These are phyloP conservation scores for Phyllosticta citrichinensis DNA, from an alignment of 2,329 filamentous ascomycete species.

Conservation along the genomic window DNA sequence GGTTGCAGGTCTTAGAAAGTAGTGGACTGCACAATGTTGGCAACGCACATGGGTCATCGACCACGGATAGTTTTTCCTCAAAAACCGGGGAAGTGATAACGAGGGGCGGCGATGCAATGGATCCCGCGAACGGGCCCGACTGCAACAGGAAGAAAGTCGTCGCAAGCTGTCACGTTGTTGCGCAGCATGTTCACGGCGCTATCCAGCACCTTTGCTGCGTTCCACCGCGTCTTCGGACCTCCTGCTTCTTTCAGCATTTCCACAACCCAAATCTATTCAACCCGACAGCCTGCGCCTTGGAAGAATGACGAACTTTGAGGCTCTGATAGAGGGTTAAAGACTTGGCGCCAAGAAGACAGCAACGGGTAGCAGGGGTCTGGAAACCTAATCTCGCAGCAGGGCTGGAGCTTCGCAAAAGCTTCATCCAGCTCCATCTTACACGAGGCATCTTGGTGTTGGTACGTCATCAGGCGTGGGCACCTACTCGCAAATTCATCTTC, in stretches of 20 bases:
- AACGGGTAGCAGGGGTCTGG: background rate
- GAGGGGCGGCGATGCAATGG: background rate
- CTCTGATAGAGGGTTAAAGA: background rate
- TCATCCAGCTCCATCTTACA: background rate
- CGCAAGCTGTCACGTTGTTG: background rate
- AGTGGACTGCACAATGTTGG: background rate
- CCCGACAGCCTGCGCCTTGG: too few relatives aligned
- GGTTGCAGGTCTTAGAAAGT: too few relatives aligned
- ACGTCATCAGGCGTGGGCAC: too few relatives aligned
- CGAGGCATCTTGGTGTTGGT: too few relatives aligned
- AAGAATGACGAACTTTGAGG: too few relatives aligned
- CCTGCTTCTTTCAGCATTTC: too few relatives aligned
- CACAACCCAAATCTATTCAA: too few relatives aligned
- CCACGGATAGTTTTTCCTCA: too few relatives aligned
- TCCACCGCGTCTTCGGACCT: too few relatives aligned
- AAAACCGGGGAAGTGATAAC: background rate
- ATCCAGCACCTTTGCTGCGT: too few relatives aligned
- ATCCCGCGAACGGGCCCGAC: background rate
- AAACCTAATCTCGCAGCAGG: background rate
- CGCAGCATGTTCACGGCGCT: too few relatives aligned
- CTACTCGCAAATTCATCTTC: too few relatives aligned
- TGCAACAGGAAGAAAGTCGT: background rate
- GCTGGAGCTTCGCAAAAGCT: background rate
- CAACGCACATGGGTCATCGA: background rate
- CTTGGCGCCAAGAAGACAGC: background rate